Base-by-base conservation (phyloP, 1,284 basidiomycete species). In the Ustilago nuda region DNA sequence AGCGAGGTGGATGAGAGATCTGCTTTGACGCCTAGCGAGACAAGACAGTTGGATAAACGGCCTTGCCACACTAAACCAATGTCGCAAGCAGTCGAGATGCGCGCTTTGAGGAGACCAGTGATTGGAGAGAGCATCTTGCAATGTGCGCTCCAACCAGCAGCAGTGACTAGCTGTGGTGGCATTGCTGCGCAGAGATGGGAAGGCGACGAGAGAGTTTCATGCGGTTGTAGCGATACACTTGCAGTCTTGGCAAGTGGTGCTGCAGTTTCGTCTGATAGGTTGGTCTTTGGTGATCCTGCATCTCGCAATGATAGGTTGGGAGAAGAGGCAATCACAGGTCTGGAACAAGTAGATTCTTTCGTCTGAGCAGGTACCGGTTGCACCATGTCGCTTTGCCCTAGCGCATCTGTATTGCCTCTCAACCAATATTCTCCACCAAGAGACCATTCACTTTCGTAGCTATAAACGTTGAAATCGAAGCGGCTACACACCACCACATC, bases 381-480 rank as follows among this genome's bases (percentile, higher is more conserved):
- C 56, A 2, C 52, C 30, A 27, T 27, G 23, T 39, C 41, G 5
- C 7, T 27, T 19, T 33, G 56, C n/a, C 9, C 8, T 15, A 12
- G 17, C 0, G 13, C 37, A 4, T 1, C 17, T 4, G n/a, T 36
- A 15, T 45, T 30, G 8, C 43, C 45, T 13, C 68, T 39, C 37
- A 85, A 56, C 73, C 80, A 80, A 61, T 83, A 85, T 66, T 85
- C 84, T 3, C 65, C 79, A 1, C 84, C 96, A 86, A 98, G 89
- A 5, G 93, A 92, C 91, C 95, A 92, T 85, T 98, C 95, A 83
- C 93, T 94, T 80, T 97, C 94, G 86, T 96, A 98, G 83, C 93
- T 95, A 84, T 97, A 98, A 32, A 96, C 91, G 82, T 99, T 99
- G 87, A 98, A 95, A 83, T 98, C 95, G 84, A 96, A 98, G 17